Conservation (phyloP, 805 yeast genomes). For the Yamadazyma tumulicola region DNA sequence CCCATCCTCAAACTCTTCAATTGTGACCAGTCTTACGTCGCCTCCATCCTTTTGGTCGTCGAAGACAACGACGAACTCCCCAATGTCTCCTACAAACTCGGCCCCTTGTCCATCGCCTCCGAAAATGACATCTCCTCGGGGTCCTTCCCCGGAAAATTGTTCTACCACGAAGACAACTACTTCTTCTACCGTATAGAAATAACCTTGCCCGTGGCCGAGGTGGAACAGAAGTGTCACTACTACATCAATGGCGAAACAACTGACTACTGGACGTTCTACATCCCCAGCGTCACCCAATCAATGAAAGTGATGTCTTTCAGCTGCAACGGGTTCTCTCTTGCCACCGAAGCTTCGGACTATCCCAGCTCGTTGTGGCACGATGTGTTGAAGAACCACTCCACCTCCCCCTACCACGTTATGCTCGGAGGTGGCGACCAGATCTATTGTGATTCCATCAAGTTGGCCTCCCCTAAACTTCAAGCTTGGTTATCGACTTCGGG, state of each 20-base stretch:
- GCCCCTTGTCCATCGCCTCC: constrained; percentile 25
- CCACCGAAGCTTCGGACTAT: constrained; percentile 62
- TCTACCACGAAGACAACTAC: constrained; percentile 43
- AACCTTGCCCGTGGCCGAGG: constrained; percentile 41
- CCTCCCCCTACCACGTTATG: constrained; percentile 78
- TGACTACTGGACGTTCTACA: constrained; percentile 53
- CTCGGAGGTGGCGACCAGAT: constrained; percentile 97
- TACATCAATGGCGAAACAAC: constrained; percentile 44
- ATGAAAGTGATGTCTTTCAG: constrained; percentile 84
- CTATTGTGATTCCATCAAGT: constrained; percentile 78
- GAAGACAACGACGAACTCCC: constrained; percentile 34
- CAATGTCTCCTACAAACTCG: constrained; percentile 28
- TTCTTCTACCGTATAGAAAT: constrained; percentile 67
- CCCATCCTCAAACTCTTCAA: constrained; percentile 72
- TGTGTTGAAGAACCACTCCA: constrained; percentile 62
- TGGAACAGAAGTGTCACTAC: constrained; percentile 66
- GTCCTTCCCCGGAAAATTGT: constrained; percentile 42
- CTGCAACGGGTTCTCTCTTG: constrained; percentile 86
- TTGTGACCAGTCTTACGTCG: constrained; percentile 65
- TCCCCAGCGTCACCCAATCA: constrained; percentile 62
- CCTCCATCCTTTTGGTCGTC: constrained; percentile 62
- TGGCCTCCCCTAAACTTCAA: constrained; percentile 49
- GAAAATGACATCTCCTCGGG: constrained; percentile 25
- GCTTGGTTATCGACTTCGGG: constrained; percentile 62
- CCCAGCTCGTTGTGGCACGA: constrained; percentile 85